Evolutionary conservation across 108 stramenopile genomes (phyloP).

Genomic region (Nitzschia sp.): DNA sequence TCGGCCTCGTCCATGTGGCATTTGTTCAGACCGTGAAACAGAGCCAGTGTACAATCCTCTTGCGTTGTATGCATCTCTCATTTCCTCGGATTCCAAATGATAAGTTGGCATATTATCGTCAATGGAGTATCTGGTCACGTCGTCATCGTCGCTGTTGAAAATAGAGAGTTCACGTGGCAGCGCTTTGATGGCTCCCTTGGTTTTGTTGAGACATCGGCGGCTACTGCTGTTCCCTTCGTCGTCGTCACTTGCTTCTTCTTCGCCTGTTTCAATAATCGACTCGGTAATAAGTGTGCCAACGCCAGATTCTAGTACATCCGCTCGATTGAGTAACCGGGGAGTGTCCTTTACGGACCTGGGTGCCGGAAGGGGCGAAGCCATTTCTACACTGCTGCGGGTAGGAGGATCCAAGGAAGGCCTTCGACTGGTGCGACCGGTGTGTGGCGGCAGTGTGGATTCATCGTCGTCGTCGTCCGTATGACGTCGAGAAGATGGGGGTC

Average conservation of each 20-base stretch:
- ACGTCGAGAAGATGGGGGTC: not conserved
- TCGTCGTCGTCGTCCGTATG: not conserved
- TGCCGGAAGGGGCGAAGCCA: not conserved
- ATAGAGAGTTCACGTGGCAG: conserved; percentile 24
- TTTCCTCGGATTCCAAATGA: not conserved
- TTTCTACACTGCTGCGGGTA: not conserved
- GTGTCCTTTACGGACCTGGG: not conserved
- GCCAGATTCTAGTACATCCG: not conserved
- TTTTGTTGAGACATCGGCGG: not conserved
- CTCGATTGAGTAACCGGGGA: not conserved
- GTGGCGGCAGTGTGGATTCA: not conserved
- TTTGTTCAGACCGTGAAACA: not conserved
- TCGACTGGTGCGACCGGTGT: not conserved
- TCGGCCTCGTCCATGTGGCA: conserved; percentile 30
- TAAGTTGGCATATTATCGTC: not conserved
- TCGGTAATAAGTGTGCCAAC: not conserved
- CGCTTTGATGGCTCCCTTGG: conserved; percentile 21
- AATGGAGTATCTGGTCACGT: conserved; percentile 20
- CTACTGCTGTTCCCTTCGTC: not conserved
- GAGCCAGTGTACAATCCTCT: conserved; percentile 33
- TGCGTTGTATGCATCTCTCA: conserved; percentile 27
- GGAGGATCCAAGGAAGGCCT: conserved; percentile 10
- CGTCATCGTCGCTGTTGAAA: conserved; percentile 20
- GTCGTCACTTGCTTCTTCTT: not conserved
- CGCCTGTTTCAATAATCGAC: not conserved